phyloP scores from a whole-genome alignment of 129 eudicot species.

The Deinandra increscens region DNA sequence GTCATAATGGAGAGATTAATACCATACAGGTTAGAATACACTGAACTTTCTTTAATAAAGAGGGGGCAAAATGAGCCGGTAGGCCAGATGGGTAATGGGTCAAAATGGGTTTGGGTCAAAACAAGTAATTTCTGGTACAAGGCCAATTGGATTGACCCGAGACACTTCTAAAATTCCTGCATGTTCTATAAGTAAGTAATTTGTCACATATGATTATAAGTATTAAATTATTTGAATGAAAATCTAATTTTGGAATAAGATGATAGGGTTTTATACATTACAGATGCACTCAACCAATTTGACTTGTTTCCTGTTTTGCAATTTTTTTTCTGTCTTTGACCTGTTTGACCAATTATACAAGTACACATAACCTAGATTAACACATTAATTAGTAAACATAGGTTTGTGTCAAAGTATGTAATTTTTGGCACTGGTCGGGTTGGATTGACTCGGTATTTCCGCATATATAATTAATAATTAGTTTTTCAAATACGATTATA shows the following conservation, averaged over 20 bases:
- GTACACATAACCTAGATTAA: not conserved
- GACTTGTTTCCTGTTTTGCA: not conserved
- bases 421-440: not conserved
- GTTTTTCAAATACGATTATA: not conserved
- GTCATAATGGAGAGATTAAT: conserved; percentile 99
- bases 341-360: not conserved
- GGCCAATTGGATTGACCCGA: not conserved
- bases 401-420: not conserved
- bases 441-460: not conserved
- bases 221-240: not conserved
- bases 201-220: not conserved
- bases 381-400: not conserved
- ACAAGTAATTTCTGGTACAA: not conserved
- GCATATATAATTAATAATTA: not conserved
- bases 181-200: not conserved
- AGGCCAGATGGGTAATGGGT: not conserved
- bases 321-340: not conserved
- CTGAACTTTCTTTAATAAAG: conserved; percentile 3
- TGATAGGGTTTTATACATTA: not conserved
- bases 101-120: not conserved
- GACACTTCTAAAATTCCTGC: not conserved
- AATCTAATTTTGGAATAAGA: not conserved
- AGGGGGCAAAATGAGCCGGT: not conserved
- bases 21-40: conserved; percentile 80
- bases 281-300: not conserved